These are phyloP conservation scores for Umbelopsis sp. DNA, from an alignment of 192 early-diverging fungal genomes.

Conservation along the genomic window DNA sequence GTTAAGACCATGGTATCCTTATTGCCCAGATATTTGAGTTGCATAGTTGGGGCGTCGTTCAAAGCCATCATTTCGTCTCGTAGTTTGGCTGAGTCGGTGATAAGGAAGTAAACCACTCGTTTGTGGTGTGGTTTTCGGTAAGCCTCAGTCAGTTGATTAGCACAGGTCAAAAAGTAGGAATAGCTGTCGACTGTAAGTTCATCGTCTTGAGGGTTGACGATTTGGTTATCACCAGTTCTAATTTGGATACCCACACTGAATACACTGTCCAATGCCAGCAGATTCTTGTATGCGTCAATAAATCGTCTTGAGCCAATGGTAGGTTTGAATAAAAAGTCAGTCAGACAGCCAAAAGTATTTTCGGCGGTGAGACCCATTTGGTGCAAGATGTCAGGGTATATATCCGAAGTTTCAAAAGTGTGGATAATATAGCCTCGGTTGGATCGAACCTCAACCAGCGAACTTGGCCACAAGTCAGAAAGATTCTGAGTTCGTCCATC, in stretches of 20 bases:
- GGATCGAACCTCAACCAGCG: conserved; percentile 37
- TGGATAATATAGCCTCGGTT: conserved; percentile 45
- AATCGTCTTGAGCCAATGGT: conserved; percentile 35
- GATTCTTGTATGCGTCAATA: conserved; percentile 35
- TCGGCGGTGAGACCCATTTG: conserved; percentile 39
- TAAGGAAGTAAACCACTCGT: conserved; percentile 39
- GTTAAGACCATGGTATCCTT: conserved; percentile 28
- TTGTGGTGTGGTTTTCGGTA: conserved; percentile 37
- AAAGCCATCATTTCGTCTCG: conserved; percentile 37
- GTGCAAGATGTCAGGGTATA: conserved; percentile 29
- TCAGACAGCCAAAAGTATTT: conserved; percentile 45
- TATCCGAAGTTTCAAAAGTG: conserved; percentile 36
- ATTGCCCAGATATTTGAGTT: conserved; percentile 15
- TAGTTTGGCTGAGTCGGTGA: conserved; percentile 44
- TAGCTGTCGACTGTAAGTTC: conserved; percentile 34
- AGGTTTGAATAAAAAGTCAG: conserved; percentile 46
- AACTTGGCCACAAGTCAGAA: conserved; percentile 31
- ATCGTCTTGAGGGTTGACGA: conserved; percentile 41
- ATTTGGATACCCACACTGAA: conserved; percentile 49
- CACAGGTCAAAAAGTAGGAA: conserved; percentile 41
- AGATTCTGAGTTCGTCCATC: conserved; percentile 34
- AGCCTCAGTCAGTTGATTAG: conserved; percentile 37
- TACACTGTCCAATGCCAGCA: conserved; percentile 39
- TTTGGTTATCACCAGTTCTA: conserved; percentile 39
- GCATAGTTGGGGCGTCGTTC: conserved; percentile 26